These are phyloP conservation scores for Neocallimastix lanati DNA, from an alignment of 192 early-diverging fungal genomes.

Conservation along the genomic window DNA sequence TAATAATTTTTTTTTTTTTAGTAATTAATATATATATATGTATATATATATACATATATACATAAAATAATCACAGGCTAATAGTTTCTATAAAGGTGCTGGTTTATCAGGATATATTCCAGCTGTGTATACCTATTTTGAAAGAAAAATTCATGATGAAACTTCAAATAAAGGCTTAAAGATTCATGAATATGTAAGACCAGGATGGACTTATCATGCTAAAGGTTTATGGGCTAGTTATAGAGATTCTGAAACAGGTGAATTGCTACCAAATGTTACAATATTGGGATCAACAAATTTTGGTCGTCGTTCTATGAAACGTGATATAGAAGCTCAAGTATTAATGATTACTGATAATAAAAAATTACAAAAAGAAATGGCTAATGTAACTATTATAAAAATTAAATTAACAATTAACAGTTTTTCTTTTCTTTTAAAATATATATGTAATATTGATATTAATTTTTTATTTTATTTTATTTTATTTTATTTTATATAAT, in stretches of 20 bases:
- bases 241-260: slow-evolving; percentile 8
- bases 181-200: slow-evolving; percentile 57
- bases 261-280: slow-evolving; percentile 44
- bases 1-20: neutral
- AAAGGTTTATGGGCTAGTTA: slow-evolving; percentile 43
- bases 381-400: slow-evolving; percentile 12
- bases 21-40: too few relatives aligned
- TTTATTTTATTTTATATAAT: neutral
- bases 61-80: too few relatives aligned
- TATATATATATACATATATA: too few relatives aligned
- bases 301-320: slow-evolving; percentile 72
- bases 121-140: slow-evolving; percentile 74
- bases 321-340: slow-evolving; percentile 77
- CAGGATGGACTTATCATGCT: slow-evolving; percentile 88
- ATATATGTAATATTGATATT: neutral
- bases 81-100: slow-evolving; percentile 72
- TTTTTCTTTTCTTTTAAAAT: neutral
- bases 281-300: slow-evolving; percentile 88
- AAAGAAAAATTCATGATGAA: slow-evolving; percentile 25
- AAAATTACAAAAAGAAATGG: slow-evolving; percentile 27
- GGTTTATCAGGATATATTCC: slow-evolving; percentile 80
- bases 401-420: neutral
- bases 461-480: slow-evolving; percentile 6
- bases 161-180: slow-evolving; percentile 27
- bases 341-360: slow-evolving; percentile 50